These are phyloP conservation scores for Prunus padus DNA, from an alignment of 306 rosid genomes.

Conservation along the genomic window DNA sequence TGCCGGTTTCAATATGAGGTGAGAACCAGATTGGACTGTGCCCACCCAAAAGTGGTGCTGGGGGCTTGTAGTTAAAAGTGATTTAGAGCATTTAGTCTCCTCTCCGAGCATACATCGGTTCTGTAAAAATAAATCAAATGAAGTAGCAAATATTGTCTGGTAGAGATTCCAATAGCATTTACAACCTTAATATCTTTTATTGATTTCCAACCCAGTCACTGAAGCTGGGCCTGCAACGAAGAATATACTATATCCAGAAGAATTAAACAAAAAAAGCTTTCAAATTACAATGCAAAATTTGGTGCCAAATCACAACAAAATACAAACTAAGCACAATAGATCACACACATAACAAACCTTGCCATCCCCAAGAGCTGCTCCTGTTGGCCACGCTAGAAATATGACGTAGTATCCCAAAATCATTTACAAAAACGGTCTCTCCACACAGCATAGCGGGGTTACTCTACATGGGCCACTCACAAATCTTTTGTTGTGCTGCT, in stretches of 20 bases:
- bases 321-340: constrained; percentile 45
- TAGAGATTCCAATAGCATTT: neutral
- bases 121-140: neutral
- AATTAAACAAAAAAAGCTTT: constrained; percentile 22
- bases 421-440: constrained; percentile 35
- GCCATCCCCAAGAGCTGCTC: constrained; percentile 29
- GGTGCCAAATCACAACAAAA: constrained; percentile 37
- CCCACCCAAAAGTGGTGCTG: too few relatives aligned
- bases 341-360: constrained; percentile 41
- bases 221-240: constrained; percentile 42
- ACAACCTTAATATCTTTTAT: constrained; percentile 35
- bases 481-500: constrained; percentile 26
- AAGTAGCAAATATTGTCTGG: neutral
- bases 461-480: constrained; percentile 33
- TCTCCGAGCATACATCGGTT: too few relatives aligned
- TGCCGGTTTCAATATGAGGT: too few relatives aligned
- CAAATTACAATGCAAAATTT: constrained; percentile 34
- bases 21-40: too few relatives aligned
- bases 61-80: too few relatives aligned
- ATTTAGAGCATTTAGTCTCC: too few relatives aligned
- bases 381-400: constrained; percentile 32
- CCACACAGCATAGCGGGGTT: constrained; percentile 33
- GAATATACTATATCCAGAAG: constrained; percentile 48
- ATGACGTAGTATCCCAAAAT: constrained; percentile 29
- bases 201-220: constrained; percentile 43